A percentile compares a stretch with the other conserved stretches of the same genome.
Conservation (phyloP, 2,329 filamentous ascomycete genomes). For the Aureobasidium sp. region DNA sequence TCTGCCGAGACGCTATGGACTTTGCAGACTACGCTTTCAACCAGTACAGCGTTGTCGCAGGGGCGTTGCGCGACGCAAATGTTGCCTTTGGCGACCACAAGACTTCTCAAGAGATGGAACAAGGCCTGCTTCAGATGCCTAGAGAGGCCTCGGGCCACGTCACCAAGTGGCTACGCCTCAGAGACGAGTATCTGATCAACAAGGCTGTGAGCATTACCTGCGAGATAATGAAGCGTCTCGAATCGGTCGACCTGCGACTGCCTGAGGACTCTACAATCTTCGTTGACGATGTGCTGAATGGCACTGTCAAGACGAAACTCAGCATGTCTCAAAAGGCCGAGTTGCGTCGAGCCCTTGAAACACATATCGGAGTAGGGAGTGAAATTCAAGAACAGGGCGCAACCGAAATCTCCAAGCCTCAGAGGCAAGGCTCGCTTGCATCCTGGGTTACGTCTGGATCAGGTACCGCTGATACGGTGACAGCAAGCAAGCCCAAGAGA, state of each 20-base stretch:
- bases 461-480: slow-evolving; percentile 20
- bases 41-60: slow-evolving; percentile 75
- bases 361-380: slow-evolving; percentile 35
- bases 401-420: slow-evolving; percentile 23
- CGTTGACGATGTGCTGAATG: slow-evolving; percentile 60
- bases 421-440: slow-evolving; percentile 36
- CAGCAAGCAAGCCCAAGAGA: slow-evolving; percentile 17
- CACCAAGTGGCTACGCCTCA: slow-evolving; percentile 81
- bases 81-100: slow-evolving; percentile 28
- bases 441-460: slow-evolving; percentile 33
- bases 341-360: slow-evolving; percentile 57
- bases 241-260: slow-evolving; percentile 67
- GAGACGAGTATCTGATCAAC: slow-evolving; percentile 77
- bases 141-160: slow-evolving; percentile 60
- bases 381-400: slow-evolving; percentile 20
- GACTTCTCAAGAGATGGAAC: slow-evolving; percentile 32
- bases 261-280: slow-evolving; percentile 52
- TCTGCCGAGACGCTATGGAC: slow-evolving; percentile 92
- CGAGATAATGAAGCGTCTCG: slow-evolving; percentile 77
- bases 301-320: slow-evolving; percentile 68
- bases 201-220: slow-evolving; percentile 76
- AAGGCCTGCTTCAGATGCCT: slow-evolving; percentile 57
- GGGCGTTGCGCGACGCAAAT: slow-evolving; percentile 51
- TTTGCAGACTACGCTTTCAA: slow-evolving; percentile 80
- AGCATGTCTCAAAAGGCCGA: slow-evolving; percentile 78